Evolutionary conservation across 164 flowering plant species (phyloP).

Genomic region (Euptelea pleiosperma): DNA sequence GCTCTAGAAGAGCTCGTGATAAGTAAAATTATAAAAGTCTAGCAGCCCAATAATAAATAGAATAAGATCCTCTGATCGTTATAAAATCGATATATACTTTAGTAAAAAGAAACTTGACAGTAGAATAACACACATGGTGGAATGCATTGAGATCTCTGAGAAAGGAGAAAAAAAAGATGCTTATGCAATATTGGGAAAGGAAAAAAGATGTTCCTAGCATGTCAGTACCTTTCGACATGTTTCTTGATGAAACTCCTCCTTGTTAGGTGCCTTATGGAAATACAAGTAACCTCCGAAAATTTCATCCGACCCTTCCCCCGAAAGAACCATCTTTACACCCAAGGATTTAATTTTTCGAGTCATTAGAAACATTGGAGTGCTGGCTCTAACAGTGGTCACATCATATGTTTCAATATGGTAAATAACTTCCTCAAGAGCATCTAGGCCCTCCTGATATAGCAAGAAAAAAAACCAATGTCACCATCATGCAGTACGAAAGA

Average conservation of each 20-base stretch:
- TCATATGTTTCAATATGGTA: constrained; percentile 96
- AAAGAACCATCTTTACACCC: constrained; percentile 95
- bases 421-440: constrained; percentile 94
- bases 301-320: constrained; percentile 98
- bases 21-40: not conserved
- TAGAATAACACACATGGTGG: not conserved
- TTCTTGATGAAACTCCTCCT: constrained; percentile 85
- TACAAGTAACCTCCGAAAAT: constrained; percentile 90
- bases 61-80: not conserved
- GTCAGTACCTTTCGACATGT: constrained; percentile 74
- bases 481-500: not conserved
- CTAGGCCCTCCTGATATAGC: constrained; percentile 77
- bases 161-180: not conserved
- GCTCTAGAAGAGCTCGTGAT: not conserved
- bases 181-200: not conserved
- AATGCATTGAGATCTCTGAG: not conserved
- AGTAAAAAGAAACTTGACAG: not conserved
- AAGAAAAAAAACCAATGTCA: constrained; percentile 7
- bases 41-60: not conserved
- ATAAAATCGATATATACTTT: not conserved
- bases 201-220: not conserved
- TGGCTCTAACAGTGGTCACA: constrained; percentile 93
- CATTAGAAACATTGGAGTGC: constrained; percentile 99
- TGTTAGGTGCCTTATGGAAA: constrained; percentile 94
- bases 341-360: constrained; percentile 91